phyloP scores from a whole-genome alignment of 768 basidiomycete species.

The Naematelia encephala region DNA sequence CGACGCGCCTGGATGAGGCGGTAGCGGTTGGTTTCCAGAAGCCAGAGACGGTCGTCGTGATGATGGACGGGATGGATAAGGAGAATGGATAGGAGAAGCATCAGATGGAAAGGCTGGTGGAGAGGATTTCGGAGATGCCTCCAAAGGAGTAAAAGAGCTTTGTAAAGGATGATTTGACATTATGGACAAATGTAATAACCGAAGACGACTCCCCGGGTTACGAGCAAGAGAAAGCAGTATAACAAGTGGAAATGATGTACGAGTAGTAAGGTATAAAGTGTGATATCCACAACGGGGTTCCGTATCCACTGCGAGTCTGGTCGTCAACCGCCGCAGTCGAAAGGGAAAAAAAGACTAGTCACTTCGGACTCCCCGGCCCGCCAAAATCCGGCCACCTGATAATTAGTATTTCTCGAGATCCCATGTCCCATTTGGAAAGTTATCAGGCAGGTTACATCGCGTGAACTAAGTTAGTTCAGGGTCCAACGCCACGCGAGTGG shows the following conservation, averaged over 20 bases:
- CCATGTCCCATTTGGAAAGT: neutral
- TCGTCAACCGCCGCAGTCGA: too few species aligned
- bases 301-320: too few species aligned
- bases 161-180: conserved; percentile 9
- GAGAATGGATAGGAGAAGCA: conserved; percentile 10
- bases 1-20: conserved; percentile 8
- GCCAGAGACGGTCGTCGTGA: conserved; percentile 30
- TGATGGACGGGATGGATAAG: conserved; percentile 11
- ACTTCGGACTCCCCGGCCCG: too few species aligned
- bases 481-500: too few species aligned
- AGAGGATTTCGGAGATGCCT: neutral
- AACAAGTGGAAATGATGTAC: neutral
- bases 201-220: neutral
- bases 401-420: too few species aligned
- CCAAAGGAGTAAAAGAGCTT: neutral
- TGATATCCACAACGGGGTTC: neutral
- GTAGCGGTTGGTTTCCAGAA: neutral
- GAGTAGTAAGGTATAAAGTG: too few species aligned
- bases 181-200: neutral
- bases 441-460: neutral
- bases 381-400: neutral
- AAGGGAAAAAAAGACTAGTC: too few species aligned
- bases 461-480: too few species aligned
- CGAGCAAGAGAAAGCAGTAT: neutral
- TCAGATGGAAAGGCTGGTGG: conserved; percentile 24